A percentile compares a stretch with the other conserved stretches of the same genome.
Conservation (phyloP, 2,329 filamentous ascomycete species). For the Colletotrichum scovillei region DNA sequence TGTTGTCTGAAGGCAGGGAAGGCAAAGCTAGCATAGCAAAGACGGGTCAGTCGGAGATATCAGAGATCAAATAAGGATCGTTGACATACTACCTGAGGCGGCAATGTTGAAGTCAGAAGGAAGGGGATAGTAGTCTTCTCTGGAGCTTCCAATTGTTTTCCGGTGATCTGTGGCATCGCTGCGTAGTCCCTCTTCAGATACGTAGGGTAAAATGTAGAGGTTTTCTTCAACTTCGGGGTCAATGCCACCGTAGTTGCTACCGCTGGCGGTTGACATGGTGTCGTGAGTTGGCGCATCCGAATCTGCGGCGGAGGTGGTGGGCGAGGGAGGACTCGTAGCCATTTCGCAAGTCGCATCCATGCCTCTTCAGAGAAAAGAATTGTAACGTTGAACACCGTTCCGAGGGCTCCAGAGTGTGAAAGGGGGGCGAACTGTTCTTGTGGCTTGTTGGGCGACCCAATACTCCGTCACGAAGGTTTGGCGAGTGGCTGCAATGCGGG, state of each 20-base stretch:
- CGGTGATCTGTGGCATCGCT: conserved; percentile 36
- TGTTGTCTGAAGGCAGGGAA: not conserved
- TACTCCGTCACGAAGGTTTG: not conserved
- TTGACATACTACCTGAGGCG: not conserved
- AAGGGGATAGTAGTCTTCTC: conserved; percentile 33
- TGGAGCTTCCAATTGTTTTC: conserved; percentile 29
- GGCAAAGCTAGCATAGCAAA: conserved; percentile 4
- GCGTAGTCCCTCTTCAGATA: conserved; percentile 41
- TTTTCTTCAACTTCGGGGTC: conserved; percentile 50
- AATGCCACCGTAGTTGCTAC: conserved; percentile 46
- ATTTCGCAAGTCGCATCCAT: conserved; percentile 18
- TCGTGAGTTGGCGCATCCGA: not conserved
- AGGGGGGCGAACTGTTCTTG: not conserved
- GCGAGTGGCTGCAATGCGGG: not conserved
- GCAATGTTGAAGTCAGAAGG: not conserved
- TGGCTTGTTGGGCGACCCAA: not conserved
- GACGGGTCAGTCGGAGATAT: not conserved
- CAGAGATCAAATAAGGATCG: not conserved
- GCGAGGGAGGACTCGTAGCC: conserved; percentile 18
- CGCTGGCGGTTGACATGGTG: conserved; percentile 2
- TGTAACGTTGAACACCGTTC: not conserved
- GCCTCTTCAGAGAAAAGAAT: not conserved
- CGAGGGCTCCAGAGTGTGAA: not conserved
- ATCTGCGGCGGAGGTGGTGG: conserved; percentile 1
- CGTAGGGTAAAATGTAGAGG: conserved; percentile 43